Percentiles rank a stretch among this genome's conserved stretches.
Evolutionary conservation across 2,329 filamentous ascomycete genomes (phyloP).

Genomic region (Penicillium sp.): DNA sequence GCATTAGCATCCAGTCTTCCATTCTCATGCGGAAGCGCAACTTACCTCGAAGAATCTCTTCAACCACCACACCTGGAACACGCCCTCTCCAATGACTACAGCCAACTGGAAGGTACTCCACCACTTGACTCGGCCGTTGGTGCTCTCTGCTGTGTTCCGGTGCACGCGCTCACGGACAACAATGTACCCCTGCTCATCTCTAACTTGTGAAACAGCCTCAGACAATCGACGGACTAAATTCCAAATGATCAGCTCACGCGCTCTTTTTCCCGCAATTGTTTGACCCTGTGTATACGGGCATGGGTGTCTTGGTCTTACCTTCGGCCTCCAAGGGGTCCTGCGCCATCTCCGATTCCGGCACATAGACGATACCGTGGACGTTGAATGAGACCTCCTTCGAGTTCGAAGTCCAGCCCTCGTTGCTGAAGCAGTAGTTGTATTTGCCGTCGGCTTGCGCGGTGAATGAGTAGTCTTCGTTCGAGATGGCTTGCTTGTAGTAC

Average conservation of each 20-base stretch:
- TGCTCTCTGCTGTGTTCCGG: slow-evolving; percentile 98
- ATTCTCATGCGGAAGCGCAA: slow-evolving; percentile 8
- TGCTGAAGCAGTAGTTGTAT: slow-evolving; percentile 97
- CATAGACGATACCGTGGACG: slow-evolving; percentile 97
- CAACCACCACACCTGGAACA: slow-evolving; percentile 99
- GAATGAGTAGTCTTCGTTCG: slow-evolving; percentile 92
- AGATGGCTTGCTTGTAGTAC: slow-evolving; percentile 75
- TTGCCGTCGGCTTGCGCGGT: slow-evolving; percentile 81
- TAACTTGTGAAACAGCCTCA: slow-evolving; percentile 85
- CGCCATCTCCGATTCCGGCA: slow-evolving; percentile 80
- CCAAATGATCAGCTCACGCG: slow-evolving; percentile 2
- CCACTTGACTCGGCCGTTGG: slow-evolving; percentile 97
- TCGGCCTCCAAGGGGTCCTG: slow-evolving; percentile 88
- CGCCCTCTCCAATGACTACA: slow-evolving; percentile 83
- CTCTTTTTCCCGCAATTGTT: not conserved
- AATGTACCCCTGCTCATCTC: slow-evolving; percentile 98
- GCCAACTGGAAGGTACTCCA: slow-evolving; percentile 97
- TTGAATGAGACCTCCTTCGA: slow-evolving; percentile 99
- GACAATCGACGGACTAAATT: slow-evolving; percentile 73
- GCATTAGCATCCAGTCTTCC: not conserved
- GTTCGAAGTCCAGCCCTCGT: slow-evolving; percentile 94
- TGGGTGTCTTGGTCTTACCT: slow-evolving; percentile 56
- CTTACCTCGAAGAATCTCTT: slow-evolving; percentile 92
- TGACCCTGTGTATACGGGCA: not conserved
- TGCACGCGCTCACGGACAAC: slow-evolving; percentile 92